phyloP scores from a whole-genome alignment of 2,329 filamentous ascomycete species.

The Penicillium frequentans region DNA sequence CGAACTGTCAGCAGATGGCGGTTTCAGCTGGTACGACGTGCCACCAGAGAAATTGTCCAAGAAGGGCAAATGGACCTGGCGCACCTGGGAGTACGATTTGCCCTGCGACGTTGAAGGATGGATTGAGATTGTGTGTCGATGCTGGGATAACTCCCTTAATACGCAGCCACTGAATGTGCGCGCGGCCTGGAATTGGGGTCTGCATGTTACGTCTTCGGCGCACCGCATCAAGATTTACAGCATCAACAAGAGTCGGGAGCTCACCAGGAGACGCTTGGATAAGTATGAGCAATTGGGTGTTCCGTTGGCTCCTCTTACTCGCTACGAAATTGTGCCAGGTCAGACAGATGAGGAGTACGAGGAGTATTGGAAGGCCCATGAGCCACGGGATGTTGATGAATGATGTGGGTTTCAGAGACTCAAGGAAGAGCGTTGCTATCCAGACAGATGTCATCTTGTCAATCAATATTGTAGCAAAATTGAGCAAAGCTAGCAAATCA shows the following conservation, averaged over 20 bases:
- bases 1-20: conserved; percentile 64
- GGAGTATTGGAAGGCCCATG: conserved; percentile 29
- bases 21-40: conserved; percentile 64
- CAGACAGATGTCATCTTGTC: too few relatives aligned
- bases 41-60: conserved; percentile 59
- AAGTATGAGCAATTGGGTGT: conserved; percentile 32
- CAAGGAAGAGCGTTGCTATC: too few relatives aligned
- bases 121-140: conserved; percentile 59
- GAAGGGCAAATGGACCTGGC: conserved; percentile 66
- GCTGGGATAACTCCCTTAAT: conserved; percentile 64
- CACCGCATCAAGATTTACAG: conserved; percentile 42
- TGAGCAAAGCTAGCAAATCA: background rate
- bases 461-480: background rate
- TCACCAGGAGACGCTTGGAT: conserved; percentile 21
- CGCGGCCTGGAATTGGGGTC: conserved; percentile 52
- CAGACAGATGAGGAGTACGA: conserved; percentile 33
- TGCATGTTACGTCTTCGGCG: conserved; percentile 41
- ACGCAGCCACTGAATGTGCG: conserved; percentile 59
- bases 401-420: background rate
- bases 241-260: conserved; percentile 31
- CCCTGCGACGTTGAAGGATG: conserved; percentile 64
- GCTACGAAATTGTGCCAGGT: conserved; percentile 29
- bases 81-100: conserved; percentile 63
- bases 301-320: conserved; percentile 33
- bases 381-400: conserved; percentile 28